Conservation (phyloP, 257 asterid genomes). For the Orobanche coerulescens region DNA sequence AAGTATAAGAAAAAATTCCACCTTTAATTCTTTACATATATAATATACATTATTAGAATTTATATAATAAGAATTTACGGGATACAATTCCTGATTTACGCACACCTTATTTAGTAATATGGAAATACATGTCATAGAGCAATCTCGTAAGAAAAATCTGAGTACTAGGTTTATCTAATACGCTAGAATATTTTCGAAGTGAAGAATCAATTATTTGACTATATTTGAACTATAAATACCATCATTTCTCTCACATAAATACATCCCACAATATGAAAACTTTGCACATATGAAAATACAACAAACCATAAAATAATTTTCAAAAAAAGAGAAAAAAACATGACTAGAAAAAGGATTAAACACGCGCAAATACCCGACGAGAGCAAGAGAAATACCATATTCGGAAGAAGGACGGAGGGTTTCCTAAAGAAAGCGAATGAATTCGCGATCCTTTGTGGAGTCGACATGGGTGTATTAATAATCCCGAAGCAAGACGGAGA, state of each 20-base stretch:
- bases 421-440: conserved; percentile 25
- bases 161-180: too few relatives aligned
- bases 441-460: conserved; percentile 25
- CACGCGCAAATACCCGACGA: conserved; percentile 9
- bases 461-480: conserved; percentile 4
- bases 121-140: too few relatives aligned
- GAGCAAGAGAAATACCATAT: conserved; percentile 16
- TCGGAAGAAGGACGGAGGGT: conserved; percentile 11
- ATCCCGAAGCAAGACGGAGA: conserved; percentile 1
- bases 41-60: too few relatives aligned
- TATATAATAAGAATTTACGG: too few relatives aligned
- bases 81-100: too few relatives aligned
- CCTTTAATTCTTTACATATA: too few relatives aligned
- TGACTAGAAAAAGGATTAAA: conserved; percentile 25
- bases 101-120: too few relatives aligned
- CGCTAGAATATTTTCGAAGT: background rate
- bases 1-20: too few relatives aligned
- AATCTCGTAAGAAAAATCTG: too few relatives aligned
- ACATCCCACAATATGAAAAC: background rate
- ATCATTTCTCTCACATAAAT: background rate
- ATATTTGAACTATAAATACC: background rate
- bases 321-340: background rate
- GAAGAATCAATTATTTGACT: background rate
- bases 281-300: background rate
- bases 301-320: too few relatives aligned